Evolutionary conservation across 1,139 yeast species (phyloP).

Genomic region (Scheffersomyces titani): DNA sequence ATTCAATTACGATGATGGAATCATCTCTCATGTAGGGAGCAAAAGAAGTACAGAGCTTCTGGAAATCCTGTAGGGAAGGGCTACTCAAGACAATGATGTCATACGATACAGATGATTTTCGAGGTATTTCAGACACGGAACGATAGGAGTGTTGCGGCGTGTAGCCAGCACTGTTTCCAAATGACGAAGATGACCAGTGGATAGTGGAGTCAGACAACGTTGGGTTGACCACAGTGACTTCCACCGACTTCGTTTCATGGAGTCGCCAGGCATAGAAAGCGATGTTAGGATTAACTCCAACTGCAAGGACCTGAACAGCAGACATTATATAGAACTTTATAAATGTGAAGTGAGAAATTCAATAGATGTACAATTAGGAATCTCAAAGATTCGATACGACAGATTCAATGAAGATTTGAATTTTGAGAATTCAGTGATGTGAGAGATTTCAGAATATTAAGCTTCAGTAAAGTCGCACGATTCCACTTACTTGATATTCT

Average conservation of each 20-base stretch:
- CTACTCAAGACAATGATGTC: constrained; percentile 41
- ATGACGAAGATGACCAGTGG: constrained; percentile 5
- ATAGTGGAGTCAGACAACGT: constrained; percentile 5
- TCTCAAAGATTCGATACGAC: not conserved
- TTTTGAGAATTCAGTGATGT: not conserved
- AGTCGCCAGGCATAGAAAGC: constrained; percentile 54
- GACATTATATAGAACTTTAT: constrained; percentile 13
- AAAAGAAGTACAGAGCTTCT: constrained; percentile 27
- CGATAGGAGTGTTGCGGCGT: constrained; percentile 23
- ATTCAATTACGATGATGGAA: constrained; percentile 62
- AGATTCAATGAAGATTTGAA: not conserved
- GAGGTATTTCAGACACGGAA: constrained; percentile 18
- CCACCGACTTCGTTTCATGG: constrained; percentile 37
- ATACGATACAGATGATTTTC: constrained; percentile 16
- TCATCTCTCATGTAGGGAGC: constrained; percentile 27
- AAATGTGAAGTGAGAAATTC: not conserved
- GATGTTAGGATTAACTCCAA: constrained; percentile 51
- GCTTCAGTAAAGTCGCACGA: not conserved
- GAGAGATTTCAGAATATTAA: not conserved
- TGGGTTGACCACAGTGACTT: constrained; percentile 34
- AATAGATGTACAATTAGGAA: not conserved
- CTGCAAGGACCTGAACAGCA: constrained; percentile 22
- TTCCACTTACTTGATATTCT: not conserved
- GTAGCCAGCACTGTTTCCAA: constrained; percentile 10
- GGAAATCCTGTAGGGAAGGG: constrained; percentile 46